These are phyloP conservation scores for Monilinia aucupariae DNA, from an alignment of 2,329 filamentous ascomycete genomes.

Conservation along the genomic window DNA sequence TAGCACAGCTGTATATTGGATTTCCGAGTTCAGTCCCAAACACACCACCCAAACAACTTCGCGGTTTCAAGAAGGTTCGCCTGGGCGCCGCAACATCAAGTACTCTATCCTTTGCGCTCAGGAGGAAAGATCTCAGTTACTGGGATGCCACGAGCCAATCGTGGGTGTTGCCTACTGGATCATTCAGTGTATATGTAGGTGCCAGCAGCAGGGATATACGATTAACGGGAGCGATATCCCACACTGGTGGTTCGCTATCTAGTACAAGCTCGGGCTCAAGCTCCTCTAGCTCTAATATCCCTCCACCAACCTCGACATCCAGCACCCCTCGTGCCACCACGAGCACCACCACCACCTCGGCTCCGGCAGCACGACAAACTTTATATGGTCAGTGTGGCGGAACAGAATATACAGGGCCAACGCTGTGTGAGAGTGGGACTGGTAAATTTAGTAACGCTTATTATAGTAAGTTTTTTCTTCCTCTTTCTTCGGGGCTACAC, in stretches of 20 bases:
- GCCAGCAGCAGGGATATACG: not conserved
- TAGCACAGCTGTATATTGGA: not conserved
- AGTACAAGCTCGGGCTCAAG: not conserved
- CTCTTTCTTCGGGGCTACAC: too few species aligned
- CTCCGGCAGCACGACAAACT: not conserved
- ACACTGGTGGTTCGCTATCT: not conserved
- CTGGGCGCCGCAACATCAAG: not conserved
- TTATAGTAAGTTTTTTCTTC: conserved; percentile 19
- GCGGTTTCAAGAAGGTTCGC: not conserved
- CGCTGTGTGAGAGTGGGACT: conserved; percentile 21
- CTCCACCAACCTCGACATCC: not conserved
- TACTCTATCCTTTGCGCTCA: not conserved
- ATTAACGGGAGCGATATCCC: not conserved
- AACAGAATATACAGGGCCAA: conserved; percentile 22
- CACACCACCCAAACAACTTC: not conserved
- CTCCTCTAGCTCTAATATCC: not conserved
- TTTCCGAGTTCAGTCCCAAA: not conserved
- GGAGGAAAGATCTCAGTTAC: not conserved
- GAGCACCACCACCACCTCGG: not conserved
- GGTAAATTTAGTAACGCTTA: conserved; percentile 22
- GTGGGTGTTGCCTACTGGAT: not conserved
- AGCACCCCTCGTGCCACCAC: not conserved
- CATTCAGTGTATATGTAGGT: not conserved
- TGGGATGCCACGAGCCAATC: not conserved
- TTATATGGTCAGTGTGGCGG: conserved; percentile 28